A percentile compares a stretch with the other conserved stretches of the same genome.
Evolutionary conservation across 1,284 basidiomycete genomes (phyloP).

Genomic region (Apiotrichum akiyoshidainum): DNA sequence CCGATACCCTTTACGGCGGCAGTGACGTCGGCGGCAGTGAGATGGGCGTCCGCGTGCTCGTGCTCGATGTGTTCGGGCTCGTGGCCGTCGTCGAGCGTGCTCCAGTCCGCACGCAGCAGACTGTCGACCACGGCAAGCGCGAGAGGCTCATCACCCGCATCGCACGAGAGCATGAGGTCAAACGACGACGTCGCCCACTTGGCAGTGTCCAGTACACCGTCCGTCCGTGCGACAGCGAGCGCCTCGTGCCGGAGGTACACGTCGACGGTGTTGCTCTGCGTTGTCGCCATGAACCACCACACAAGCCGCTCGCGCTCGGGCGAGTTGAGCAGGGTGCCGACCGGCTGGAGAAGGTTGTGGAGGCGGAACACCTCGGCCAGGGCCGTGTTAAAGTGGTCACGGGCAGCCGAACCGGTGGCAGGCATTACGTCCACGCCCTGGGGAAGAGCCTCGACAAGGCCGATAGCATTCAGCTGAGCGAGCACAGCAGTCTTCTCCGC

Average conservation of each 20-base stretch:
- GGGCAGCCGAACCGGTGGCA: neutral
- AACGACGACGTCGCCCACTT: constrained; percentile 24
- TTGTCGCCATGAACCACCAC: constrained; percentile 16
- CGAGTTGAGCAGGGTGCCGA: neutral
- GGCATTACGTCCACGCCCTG: constrained; percentile 6
- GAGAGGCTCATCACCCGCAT: constrained; percentile 46
- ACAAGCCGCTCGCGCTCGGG: constrained; percentile 13
- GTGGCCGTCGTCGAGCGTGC: constrained; percentile 7
- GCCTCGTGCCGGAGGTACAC: constrained; percentile 59
- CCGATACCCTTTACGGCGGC: constrained; percentile 18
- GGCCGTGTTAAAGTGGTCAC: constrained; percentile 8
- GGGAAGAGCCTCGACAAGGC: constrained; percentile 11
- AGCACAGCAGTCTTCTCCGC: constrained; percentile 52
- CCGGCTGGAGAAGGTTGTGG: constrained; percentile 7
- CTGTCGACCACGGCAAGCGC: constrained; percentile 47
- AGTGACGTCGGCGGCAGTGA: constrained; percentile 2
- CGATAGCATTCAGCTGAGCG: constrained; percentile 12
- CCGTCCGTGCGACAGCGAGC: constrained; percentile 51
- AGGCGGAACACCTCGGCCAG: constrained; percentile 17
- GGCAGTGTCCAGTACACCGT: constrained; percentile 13
- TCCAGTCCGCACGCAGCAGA: constrained; percentile 37
- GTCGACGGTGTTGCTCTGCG: constrained; percentile 8
- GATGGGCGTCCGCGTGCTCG: neutral
- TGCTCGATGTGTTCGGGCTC: neutral
- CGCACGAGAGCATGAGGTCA: constrained; percentile 25